Conservation (phyloP, 495 filamentous ascomycete genomes). For the Neurospora discreta region DNA sequence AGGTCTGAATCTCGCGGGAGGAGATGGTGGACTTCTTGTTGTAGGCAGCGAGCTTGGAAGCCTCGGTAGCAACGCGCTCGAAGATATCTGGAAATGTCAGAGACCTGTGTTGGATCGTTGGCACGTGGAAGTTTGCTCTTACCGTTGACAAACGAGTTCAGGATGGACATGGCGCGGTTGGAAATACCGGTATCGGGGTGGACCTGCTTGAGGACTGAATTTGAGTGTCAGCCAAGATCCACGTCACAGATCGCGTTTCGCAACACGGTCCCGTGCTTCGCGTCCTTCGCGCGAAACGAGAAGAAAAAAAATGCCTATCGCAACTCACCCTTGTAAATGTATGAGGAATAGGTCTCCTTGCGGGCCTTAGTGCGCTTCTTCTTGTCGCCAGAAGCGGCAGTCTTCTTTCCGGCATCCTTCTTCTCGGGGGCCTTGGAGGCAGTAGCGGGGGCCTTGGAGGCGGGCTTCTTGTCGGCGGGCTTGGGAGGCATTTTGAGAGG, state of each 20-base stretch:
- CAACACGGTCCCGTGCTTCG: neutral
- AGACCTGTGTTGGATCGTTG: slow-evolving; percentile 1
- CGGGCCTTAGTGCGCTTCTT: slow-evolving; percentile 99
- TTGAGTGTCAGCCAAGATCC: slow-evolving; percentile 8
- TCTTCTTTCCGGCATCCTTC: slow-evolving; percentile 99
- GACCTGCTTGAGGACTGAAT: slow-evolving; percentile 93
- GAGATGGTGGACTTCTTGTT: slow-evolving; percentile 99
- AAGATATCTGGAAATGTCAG: slow-evolving; percentile 71
- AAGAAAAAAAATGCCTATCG: neutral
- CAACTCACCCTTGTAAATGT: slow-evolving; percentile 98
- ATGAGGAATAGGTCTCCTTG: slow-evolving; percentile 99
- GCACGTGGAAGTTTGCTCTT: slow-evolving; percentile 23
- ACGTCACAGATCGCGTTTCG: neutral
- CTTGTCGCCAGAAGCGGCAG: slow-evolving; percentile 89
- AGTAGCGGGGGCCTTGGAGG: slow-evolving; percentile 91
- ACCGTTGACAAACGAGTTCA: slow-evolving; percentile 99
- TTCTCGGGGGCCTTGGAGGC: slow-evolving; percentile 68
- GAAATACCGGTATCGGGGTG: slow-evolving; percentile 99
- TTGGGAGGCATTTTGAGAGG: slow-evolving; percentile 80
- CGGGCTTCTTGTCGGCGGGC: slow-evolving; percentile 96
- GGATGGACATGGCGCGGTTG: slow-evolving; percentile 98
- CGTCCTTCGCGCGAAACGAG: neutral
- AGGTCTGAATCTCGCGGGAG: slow-evolving; percentile 98
- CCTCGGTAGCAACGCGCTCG: slow-evolving; percentile 97
- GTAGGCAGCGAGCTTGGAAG: slow-evolving; percentile 97